These are phyloP conservation scores for Protomyces inundatus DNA, from an alignment of 1,139 yeast species.

Conservation along the genomic window DNA sequence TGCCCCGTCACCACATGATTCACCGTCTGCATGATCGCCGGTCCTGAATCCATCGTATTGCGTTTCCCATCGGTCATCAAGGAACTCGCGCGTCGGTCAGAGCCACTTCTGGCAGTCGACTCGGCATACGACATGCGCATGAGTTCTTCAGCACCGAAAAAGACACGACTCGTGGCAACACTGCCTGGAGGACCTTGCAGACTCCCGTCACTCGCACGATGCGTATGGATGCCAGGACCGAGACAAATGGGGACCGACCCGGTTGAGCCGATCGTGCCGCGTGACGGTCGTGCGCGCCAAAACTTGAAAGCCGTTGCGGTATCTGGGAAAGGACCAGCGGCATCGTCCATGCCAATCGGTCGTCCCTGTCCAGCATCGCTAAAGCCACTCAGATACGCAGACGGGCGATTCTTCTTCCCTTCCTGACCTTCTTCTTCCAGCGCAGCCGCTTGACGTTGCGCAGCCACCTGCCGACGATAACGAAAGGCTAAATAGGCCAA, in stretches of 20 bases:
- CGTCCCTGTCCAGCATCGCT: too few species aligned
- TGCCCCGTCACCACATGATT: conserved; percentile 5
- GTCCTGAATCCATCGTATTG: neutral
- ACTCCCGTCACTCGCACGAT: neutral
- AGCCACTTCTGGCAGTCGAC: neutral
- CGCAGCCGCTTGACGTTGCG: too few species aligned
- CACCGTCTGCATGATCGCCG: conserved; percentile 21
- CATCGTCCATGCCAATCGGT: too few species aligned
- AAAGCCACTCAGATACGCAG: too few species aligned
- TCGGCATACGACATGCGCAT: conserved; percentile 22
- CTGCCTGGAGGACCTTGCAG: neutral
- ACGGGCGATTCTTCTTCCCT: too few species aligned
- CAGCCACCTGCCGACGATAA: too few species aligned
- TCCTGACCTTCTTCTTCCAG: too few species aligned
- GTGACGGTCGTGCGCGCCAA: too few species aligned
- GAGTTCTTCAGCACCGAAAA: conserved; percentile 20
- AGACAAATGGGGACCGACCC: conserved; percentile 15
- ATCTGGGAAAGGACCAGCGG: too few species aligned
- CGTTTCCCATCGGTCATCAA: neutral
- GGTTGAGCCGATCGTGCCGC: neutral
- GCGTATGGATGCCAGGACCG: neutral
- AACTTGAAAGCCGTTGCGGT: too few species aligned
- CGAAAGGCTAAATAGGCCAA: neutral
- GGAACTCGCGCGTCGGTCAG: neutral
- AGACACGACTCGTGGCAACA: neutral